Conservation (phyloP, 768 basidiomycete species). For the Xerocomellus intermedius region DNA sequence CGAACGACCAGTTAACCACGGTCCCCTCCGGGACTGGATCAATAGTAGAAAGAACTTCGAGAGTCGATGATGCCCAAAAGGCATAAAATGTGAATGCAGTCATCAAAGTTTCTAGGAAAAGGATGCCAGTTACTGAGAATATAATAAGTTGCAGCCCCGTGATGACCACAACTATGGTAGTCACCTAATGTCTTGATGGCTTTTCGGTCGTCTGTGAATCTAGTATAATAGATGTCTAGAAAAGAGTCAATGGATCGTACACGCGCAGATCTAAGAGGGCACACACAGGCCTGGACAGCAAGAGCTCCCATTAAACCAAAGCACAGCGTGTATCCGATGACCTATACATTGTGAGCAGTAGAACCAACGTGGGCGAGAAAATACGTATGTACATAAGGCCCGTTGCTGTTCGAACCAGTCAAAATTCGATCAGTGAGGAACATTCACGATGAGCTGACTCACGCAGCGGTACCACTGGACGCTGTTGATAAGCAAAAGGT, state of each 20-base stretch:
- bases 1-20: too few relatives aligned
- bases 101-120: conserved; percentile 13
- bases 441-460: neutral
- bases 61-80: conserved; percentile 1
- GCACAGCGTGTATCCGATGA: too few relatives aligned
- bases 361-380: too few relatives aligned
- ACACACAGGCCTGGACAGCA: too few relatives aligned
- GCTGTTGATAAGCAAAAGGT: neutral
- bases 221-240: conserved; percentile 19
- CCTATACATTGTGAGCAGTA: too few relatives aligned
- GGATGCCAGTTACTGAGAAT: conserved; percentile 1
- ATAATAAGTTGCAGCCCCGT: neutral
- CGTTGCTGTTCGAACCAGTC: too few relatives aligned
- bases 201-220: conserved; percentile 16
- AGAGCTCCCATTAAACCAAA: too few relatives aligned
- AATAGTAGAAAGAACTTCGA: too few relatives aligned
- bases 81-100: conserved; percentile 8
- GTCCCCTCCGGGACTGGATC: too few relatives aligned
- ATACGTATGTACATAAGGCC: too few relatives aligned
- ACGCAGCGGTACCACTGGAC: neutral
- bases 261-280: neutral
- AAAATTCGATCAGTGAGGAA: too few relatives aligned
- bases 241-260: neutral
- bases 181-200: conserved; percentile 10
- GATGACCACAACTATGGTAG: neutral